Evolutionary conservation across 805 yeast genomes (phyloP).

Genomic region (Kuraishia cidri): DNA sequence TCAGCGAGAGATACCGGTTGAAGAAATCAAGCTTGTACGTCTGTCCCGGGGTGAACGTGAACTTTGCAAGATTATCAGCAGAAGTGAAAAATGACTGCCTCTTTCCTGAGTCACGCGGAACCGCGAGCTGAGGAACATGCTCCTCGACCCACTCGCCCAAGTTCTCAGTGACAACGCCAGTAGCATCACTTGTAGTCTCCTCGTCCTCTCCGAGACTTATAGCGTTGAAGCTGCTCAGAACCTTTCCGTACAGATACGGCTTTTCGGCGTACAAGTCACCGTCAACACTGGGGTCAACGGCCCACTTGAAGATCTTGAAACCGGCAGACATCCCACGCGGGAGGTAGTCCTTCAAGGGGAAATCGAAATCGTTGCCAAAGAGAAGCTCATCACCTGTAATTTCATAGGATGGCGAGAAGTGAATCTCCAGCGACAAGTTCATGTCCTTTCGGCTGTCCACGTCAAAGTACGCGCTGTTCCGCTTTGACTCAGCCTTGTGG

Average conservation of each 20-base stretch:
- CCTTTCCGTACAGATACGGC: constrained; percentile 59
- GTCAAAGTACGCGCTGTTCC: background rate
- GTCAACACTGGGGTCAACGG: constrained; percentile 55
- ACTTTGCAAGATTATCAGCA: constrained; percentile 24
- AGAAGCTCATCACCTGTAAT: constrained; percentile 43
- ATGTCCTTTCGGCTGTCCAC: background rate
- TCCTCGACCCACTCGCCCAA: constrained; percentile 5
- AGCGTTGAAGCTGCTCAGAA: constrained; percentile 45
- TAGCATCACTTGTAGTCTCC: constrained; percentile 5
- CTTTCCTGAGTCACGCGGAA: constrained; percentile 23
- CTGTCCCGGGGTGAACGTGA: constrained; percentile 19
- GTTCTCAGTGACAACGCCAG: constrained; percentile 11
- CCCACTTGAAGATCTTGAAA: constrained; percentile 42
- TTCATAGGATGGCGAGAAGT: constrained; percentile 29
- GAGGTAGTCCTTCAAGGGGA: constrained; percentile 46
- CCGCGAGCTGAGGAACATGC: constrained; percentile 14
- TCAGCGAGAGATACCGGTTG: constrained; percentile 6
- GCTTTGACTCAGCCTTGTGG: background rate
- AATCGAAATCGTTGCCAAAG: constrained; percentile 63
- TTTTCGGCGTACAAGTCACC: constrained; percentile 53
- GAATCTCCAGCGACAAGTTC: constrained; percentile 23
- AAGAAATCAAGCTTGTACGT: constrained; percentile 5
- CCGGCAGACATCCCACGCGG: constrained; percentile 52
- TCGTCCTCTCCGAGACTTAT: constrained; percentile 17
- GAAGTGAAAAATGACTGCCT: constrained; percentile 38